Evolutionary conservation across 73 alveolate genomes (phyloP), one percentile per base, ranked within the genome.

Genomic region (Effrenium voratum): DNA sequence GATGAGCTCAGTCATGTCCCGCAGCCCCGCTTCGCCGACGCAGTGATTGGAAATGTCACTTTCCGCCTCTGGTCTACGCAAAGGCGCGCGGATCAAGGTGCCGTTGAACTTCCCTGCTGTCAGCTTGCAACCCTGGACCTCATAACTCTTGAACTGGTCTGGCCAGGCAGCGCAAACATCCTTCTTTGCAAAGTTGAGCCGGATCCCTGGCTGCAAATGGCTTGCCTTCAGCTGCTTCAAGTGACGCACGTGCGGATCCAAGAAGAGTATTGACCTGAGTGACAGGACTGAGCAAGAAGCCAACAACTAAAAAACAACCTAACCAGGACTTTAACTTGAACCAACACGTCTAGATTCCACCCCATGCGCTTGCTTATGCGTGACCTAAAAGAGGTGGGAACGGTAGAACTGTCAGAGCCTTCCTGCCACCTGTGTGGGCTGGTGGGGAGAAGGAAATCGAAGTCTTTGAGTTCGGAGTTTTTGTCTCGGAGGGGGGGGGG

Each of bases 191-290:
- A 81, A 81, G 73, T 81, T 81, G 26, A 81, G 32, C n/a, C 73
- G 72, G 16, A 49, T 40, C 10, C 92, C 92, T 5, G 92, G 92
- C 50, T 46, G 19, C 72, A 36, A 16, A 3, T 5, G 34, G 0
- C 46, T 81, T 22, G 92, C 92, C 34, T 38, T 38, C 19, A 81
- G 73, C 92, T 49, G 45, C 73, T 46, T 34, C 92, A 81, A 36
- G 49, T 81, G 92, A 34, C 46, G 43, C 46, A 81, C 92, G 73
- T 81, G 92, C 28, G 92, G 92, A 49, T 81, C 92, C 36, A 81
- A 73, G 49, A 81, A 81, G 5, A 81, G 92, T 45, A 81, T 46
- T 5, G 19, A 49, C 92, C 92, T 81, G 46, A 72, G 46, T 13
- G 16, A 13, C 49, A 72, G 36, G 50, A 5, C 12, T 34, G 50